phyloP scores from a whole-genome alignment of 495 filamentous ascomycete genomes.

The Penicillium arizonense region DNA sequence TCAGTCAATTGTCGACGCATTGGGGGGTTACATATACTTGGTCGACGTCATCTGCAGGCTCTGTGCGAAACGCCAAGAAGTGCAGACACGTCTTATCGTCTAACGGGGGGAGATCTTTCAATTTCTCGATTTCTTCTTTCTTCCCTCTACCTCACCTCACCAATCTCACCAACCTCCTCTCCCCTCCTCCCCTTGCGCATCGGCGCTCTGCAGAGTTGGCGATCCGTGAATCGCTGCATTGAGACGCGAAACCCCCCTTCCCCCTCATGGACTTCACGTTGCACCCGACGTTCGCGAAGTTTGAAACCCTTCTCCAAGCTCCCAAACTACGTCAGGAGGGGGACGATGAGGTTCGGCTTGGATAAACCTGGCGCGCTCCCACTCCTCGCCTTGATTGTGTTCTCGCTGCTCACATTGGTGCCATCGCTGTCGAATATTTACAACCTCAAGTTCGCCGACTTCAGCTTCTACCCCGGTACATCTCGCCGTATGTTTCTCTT shows the following conservation, averaged over 20 bases:
- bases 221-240: slow-evolving; percentile 8
- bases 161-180: too few relatives aligned
- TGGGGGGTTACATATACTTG: too few relatives aligned
- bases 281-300: slow-evolving; percentile 3
- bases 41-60: too few relatives aligned
- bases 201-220: neutral
- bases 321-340: slow-evolving; percentile 9
- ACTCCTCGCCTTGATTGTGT: slow-evolving; percentile 37
- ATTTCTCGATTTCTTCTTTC: too few relatives aligned
- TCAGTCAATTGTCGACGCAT: too few relatives aligned
- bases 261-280: slow-evolving; percentile 19
- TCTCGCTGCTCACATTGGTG: slow-evolving; percentile 37
- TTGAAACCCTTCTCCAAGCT: slow-evolving; percentile 3
- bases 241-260: neutral
- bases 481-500: slow-evolving; percentile 28
- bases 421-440: slow-evolving; percentile 35
- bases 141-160: too few relatives aligned
- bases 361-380: slow-evolving; percentile 40
- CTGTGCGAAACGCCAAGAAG: too few relatives aligned
- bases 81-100: too few relatives aligned
- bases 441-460: slow-evolving; percentile 30
- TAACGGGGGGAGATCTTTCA: too few relatives aligned
- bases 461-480: slow-evolving; percentile 21
- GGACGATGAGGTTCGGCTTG: slow-evolving; percentile 42
- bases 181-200: neutral